Evolutionary conservation across 2,329 filamentous ascomycete species (phyloP), one percentile per base, ranked within the genome.

Genomic region (Aspergillus awamori): DNA sequence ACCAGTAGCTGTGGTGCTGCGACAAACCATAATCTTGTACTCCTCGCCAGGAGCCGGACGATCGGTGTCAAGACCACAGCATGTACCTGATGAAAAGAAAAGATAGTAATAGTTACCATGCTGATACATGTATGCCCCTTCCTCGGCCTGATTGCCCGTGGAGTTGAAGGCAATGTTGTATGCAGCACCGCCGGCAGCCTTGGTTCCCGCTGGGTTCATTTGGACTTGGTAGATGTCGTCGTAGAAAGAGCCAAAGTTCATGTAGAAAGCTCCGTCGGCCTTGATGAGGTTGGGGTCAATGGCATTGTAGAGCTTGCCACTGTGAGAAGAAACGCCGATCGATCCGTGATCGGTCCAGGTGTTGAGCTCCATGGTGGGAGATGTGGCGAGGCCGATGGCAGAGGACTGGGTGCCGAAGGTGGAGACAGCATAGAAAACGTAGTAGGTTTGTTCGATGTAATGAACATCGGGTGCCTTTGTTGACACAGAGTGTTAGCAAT

Each of bases 181-280:
- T 0, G 81, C 73, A 11, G 73, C 68, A 2, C 70, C 69, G 0
- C 71, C 67, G 3, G 70, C 65, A 38, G 70, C 72, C 3, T 70
- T 69, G 8, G 76, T 76, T 1, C 24, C 47, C 5, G 66, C 67
- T 4, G 69, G 65, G 33, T 70, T 70, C 70, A 90, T 81, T 41
- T 77, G 70, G 1, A 86, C 84, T 69, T 86, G 84, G 76, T 85
- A 89, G 60, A 91, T 81, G 69, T 87, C 84, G 7, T 77, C 73
- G 87, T 87, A 92, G 81, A 89, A 91, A 13, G 86, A 89, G 22
- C 88, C 89, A 64, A 90, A 91, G 62, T 81, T 85, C 71, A 88
- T 75, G 61, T 81, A 81, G 66, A 82, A 83, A 2, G 61, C 72
- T 8, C 65, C 66, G 41, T 75, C 76, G 2, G 74, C 78, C 8